phyloP scores from a whole-genome alignment of 2,329 filamentous ascomycete species.

The Claviceps humidiphila region DNA sequence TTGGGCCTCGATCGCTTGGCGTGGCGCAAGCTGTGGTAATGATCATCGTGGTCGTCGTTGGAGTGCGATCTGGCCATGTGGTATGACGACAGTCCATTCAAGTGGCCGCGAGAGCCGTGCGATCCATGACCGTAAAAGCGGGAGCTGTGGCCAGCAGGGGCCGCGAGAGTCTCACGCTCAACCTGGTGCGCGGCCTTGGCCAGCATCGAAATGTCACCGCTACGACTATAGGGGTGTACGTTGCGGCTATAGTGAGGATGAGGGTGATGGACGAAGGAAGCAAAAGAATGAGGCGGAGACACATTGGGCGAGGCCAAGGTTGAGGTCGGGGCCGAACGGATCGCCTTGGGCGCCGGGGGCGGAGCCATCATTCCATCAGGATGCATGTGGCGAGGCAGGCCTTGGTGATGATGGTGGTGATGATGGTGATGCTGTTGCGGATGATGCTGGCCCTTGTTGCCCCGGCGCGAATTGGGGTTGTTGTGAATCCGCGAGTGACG shows the following conservation, averaged over 20 bases:
- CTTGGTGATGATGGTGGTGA: constrained; percentile 22
- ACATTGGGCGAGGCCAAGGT: constrained; percentile 87
- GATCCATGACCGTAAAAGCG: constrained; percentile 37
- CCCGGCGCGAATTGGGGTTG: constrained; percentile 91
- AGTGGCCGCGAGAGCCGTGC: constrained; percentile 43
- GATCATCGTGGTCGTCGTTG: constrained; percentile 64
- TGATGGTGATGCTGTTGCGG: constrained; percentile 21
- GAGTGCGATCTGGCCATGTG: constrained; percentile 85
- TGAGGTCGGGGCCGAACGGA: constrained; percentile 78
- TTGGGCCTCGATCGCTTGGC: constrained; percentile 85
- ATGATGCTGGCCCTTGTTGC: constrained; percentile 59
- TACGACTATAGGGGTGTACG: constrained; percentile 36
- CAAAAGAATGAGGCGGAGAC: constrained; percentile 85
- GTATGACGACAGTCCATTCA: constrained; percentile 72
- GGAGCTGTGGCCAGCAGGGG: constrained; percentile 27
- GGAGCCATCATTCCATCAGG: constrained; percentile 64
- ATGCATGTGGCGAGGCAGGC: constrained; percentile 30
- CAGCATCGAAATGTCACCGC: constrained; percentile 44
- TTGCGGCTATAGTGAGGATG: constrained; percentile 27
- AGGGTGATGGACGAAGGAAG: constrained; percentile 46
- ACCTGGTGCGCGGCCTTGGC: constrained; percentile 48
- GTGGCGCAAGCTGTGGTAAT: constrained; percentile 57
- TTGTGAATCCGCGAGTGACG: constrained; percentile 96
- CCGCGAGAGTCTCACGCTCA: constrained; percentile 41
- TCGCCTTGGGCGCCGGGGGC: constrained; percentile 60